phyloP scores from a whole-genome alignment of 257 asterid genomes.

The Plantago elongata region DNA sequence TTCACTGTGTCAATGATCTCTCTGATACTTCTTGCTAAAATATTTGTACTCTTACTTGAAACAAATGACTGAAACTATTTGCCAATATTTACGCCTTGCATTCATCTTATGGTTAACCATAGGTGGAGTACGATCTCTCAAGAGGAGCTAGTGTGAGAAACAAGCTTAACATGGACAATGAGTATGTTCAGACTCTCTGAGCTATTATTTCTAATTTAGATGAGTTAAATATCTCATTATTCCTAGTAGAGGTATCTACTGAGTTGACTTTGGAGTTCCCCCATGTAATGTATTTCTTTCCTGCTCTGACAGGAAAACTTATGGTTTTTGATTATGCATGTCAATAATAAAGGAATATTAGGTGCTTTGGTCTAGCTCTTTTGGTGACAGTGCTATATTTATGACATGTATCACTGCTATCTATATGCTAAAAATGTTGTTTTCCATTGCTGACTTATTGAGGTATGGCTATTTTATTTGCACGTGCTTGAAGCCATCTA shows the following conservation, averaged over 20 bases:
- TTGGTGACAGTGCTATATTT: constrained; percentile 11
- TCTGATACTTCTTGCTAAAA: too few species aligned
- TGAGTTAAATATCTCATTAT: constrained; percentile 3
- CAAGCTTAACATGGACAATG: constrained; percentile 68
- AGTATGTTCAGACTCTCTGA: constrained; percentile 49
- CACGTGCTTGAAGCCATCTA: constrained; percentile 19
- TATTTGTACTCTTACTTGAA: neutral
- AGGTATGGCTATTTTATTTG: constrained; percentile 16
- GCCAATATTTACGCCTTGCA: constrained; percentile 17
- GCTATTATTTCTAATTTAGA: neutral
- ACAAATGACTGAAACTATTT: constrained; percentile 3
- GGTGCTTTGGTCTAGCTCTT: constrained; percentile 7
- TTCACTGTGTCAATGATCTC: too few species aligned
- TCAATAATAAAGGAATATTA: neutral
- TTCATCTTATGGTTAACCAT: constrained; percentile 30
- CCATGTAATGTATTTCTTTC: neutral
- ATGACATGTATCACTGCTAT: constrained; percentile 5
- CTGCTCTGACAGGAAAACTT: constrained; percentile 8
- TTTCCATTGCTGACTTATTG: constrained; percentile 12
- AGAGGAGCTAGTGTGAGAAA: constrained; percentile 59
- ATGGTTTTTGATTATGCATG: constrained; percentile 6
- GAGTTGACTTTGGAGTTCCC: constrained; percentile 1
- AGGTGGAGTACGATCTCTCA: constrained; percentile 80
- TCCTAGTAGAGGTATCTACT: constrained; percentile 1
- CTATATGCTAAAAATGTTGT: constrained; percentile 4